Conservation (phyloP, 2,329 filamentous ascomycete species). For the Scortechinia acanthostroma region DNA sequence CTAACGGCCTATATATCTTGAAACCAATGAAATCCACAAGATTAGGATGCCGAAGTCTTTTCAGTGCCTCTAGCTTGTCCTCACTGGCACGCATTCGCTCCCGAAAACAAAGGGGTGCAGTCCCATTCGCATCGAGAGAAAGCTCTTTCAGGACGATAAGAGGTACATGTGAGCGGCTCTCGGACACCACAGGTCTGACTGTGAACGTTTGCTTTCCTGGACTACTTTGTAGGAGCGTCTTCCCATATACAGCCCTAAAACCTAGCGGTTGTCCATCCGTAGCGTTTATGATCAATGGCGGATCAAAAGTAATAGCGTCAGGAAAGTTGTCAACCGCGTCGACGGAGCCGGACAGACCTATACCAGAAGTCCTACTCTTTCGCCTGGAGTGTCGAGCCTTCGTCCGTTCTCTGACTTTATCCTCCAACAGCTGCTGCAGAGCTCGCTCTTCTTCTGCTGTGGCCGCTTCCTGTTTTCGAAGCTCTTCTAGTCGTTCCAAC, state of each 20-base stretch:
- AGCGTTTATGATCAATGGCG: constrained; percentile 41
- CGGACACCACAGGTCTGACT: neutral
- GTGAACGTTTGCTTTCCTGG: neutral
- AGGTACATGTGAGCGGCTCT: neutral
- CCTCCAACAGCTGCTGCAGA: constrained; percentile 5
- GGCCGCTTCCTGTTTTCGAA: constrained; percentile 14
- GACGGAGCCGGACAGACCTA: neutral
- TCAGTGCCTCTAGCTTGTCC: constrained; percentile 45
- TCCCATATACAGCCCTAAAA: neutral
- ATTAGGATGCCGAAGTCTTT: constrained; percentile 44
- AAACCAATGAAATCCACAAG: constrained; percentile 52
- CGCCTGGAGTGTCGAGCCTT: neutral
- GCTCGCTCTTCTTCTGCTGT: constrained; percentile 27
- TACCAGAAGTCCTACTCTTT: neutral
- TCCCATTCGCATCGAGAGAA: constrained; percentile 17
- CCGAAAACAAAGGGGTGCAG: constrained; percentile 30
- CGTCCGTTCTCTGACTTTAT: neutral
- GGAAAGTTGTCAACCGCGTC: constrained; percentile 8
- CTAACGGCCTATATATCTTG: constrained; percentile 33
- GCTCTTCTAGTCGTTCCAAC: neutral
- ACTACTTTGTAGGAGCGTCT: neutral
- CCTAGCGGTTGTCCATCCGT: constrained; percentile 12
- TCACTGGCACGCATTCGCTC: constrained; percentile 46
- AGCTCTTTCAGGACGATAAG: constrained; percentile 10
- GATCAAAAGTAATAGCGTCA: constrained; percentile 25